Conservation (phyloP, 768 basidiomycete genomes). For the Leccinellum albellum region DNA sequence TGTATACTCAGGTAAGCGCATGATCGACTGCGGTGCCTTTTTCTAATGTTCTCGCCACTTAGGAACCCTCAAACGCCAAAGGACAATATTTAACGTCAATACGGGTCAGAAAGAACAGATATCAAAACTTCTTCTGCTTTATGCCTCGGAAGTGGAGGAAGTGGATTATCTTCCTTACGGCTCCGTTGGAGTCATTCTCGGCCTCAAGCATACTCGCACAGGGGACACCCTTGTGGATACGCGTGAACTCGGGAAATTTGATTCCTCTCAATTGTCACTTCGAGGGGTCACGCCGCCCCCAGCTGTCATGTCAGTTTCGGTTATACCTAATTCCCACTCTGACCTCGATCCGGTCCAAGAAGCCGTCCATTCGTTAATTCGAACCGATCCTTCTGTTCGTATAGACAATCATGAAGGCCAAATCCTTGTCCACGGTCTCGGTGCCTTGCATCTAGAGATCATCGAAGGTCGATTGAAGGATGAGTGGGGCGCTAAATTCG, state of each 20-base stretch:
- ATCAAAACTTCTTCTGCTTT: conserved; percentile 72
- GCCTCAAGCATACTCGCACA: conserved; percentile 79
- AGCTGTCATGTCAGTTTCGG: conserved; percentile 81
- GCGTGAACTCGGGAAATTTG: conserved; percentile 33
- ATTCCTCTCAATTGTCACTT: conserved; percentile 39
- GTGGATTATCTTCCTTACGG: conserved; percentile 79
- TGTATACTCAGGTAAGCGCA: conserved; percentile 72
- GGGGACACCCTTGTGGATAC: conserved; percentile 77
- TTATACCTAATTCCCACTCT: conserved; percentile 75
- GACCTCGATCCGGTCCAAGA: conserved; percentile 76
- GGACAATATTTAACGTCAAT: conserved; percentile 57
- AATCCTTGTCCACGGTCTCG: conserved; percentile 77
- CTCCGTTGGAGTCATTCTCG: conserved; percentile 80
- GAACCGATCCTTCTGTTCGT: conserved; percentile 90
- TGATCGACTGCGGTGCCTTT: not conserved
- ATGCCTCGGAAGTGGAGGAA: conserved; percentile 72
- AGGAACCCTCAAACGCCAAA: conserved; percentile 67
- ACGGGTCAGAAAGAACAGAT: conserved; percentile 68
- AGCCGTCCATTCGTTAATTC: conserved; percentile 64
- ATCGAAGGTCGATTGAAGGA: conserved; percentile 75
- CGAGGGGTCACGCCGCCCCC: conserved; percentile 72
- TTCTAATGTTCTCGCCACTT: conserved; percentile 1
- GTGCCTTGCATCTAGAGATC: conserved; percentile 86
- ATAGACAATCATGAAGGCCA: conserved; percentile 80
- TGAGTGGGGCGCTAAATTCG: conserved; percentile 76